Evolutionary conservation across 108 stramenopile species (phyloP).

Genomic region (Skeletonema menzelii): DNA sequence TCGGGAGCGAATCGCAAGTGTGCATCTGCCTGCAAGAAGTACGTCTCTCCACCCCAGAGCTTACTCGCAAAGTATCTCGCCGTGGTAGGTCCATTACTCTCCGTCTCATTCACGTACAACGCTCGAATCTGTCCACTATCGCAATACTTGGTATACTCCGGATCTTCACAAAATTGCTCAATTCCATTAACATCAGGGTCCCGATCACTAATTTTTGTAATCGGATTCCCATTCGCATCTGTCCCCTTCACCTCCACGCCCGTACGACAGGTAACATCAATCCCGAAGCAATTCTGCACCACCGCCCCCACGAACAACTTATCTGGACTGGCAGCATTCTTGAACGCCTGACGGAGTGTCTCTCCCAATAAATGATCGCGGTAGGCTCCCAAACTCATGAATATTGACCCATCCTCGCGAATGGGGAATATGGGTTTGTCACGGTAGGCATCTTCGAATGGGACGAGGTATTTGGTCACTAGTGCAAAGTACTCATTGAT

Average conservation of each 20-base stretch:
- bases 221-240: slow-evolving; percentile 44
- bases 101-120: slow-evolving; percentile 87
- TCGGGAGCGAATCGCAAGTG: slow-evolving; percentile 76
- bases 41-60: slow-evolving; percentile 93
- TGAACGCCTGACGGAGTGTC: slow-evolving; percentile 82
- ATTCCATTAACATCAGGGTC: slow-evolving; percentile 77
- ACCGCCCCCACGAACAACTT: slow-evolving; percentile 85
- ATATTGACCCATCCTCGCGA: slow-evolving; percentile 78
- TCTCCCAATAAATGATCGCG: slow-evolving; percentile 84
- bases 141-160: slow-evolving; percentile 58
- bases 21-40: slow-evolving; percentile 89
- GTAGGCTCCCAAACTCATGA: slow-evolving; percentile 86
- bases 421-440: slow-evolving; percentile 60
- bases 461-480: slow-evolving; percentile 42
- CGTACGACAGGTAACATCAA: slow-evolving; percentile 58
- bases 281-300: slow-evolving; percentile 92
- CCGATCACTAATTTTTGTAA: slow-evolving; percentile 58
- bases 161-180: slow-evolving; percentile 67
- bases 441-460: slow-evolving; percentile 60
- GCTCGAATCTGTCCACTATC: slow-evolving; percentile 74
- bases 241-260: slow-evolving; percentile 77
- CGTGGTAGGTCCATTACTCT: slow-evolving; percentile 87
- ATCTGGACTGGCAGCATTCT: slow-evolving; percentile 76
- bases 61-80: slow-evolving; percentile 90
- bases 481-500: slow-evolving; percentile 50